A percentile compares a stretch with the other conserved stretches of the same genome.
Conservation (phyloP, 768 basidiomycete genomes). For the Tephrocybe sp. region DNA sequence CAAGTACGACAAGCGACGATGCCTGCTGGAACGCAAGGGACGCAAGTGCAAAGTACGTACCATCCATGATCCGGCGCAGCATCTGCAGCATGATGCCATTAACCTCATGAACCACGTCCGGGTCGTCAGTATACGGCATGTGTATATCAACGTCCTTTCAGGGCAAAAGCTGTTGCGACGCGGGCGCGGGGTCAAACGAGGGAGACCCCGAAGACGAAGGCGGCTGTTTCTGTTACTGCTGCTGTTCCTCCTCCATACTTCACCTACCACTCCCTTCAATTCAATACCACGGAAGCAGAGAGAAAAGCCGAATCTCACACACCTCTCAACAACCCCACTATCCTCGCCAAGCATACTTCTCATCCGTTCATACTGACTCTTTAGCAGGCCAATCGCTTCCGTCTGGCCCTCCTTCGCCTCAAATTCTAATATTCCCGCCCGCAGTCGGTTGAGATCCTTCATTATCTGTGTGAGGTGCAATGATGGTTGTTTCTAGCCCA, state of each 20-base stretch:
- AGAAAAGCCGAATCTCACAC: conserved; percentile 9
- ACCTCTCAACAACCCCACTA: conserved; percentile 53
- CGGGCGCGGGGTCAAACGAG: too few relatives aligned
- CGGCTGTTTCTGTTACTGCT: too few relatives aligned
- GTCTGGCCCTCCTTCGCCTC: conserved; percentile 50
- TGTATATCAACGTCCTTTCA: conserved; percentile 32
- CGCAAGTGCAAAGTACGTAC: too few relatives aligned
- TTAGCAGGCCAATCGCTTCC: conserved; percentile 55
- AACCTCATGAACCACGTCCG: conserved; percentile 35
- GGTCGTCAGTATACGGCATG: conserved; percentile 72
- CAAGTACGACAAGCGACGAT: not conserved
- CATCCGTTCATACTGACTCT: conserved; percentile 78
- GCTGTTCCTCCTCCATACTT: conserved; percentile 28
- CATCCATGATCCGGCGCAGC: conserved; percentile 78
- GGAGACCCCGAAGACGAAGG: too few relatives aligned
- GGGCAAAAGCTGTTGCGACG: not conserved
- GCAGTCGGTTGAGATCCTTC: conserved; percentile 68
- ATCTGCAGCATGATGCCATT: conserved; percentile 61
- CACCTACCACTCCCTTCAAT: not conserved
- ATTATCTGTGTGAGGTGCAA: conserved; percentile 69
- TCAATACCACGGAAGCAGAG: not conserved
- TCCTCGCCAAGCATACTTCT: conserved; percentile 75
- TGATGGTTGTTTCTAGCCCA: conserved; percentile 28
- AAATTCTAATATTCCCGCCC: conserved; percentile 64
- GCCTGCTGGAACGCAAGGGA: too few relatives aligned